Base-by-base conservation (phyloP, 2,329 filamentous ascomycete genomes). In the Colletotrichum lindemuthianum region DNA sequence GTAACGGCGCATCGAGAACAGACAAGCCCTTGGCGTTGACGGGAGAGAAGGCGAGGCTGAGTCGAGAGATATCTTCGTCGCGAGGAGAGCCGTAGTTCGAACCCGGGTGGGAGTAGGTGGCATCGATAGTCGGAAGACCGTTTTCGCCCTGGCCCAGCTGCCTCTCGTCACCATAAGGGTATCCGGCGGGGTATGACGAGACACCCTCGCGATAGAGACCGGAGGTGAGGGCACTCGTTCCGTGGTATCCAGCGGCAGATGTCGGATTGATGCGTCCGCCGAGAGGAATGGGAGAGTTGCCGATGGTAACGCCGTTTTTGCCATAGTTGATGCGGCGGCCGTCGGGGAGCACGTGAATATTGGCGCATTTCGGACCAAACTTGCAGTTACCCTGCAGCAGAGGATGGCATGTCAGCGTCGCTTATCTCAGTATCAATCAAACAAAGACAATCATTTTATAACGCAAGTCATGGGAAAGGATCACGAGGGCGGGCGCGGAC, bases 301-400 rank as follows among this genome's bases (percentile, higher is more conserved):
- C 88, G 77, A 86, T 88, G 66, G 83, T 91, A 82, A 84, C 91
- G 81, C 86, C 86, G 72, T 87, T 87, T 75, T 88, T 89, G 72
- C 87, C 84, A 72, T 90, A 90, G 78, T 97, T 97, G 75, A 98
- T 92, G 75, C 95, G 88, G 72, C 93, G 90, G 65, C 96, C 96
- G 78, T 98, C 94, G 70, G 94, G 93, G 52, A 97, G 89, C 73
- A 98, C 91, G 78, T 99, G 96, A 69, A 96, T 92, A 74, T 98
- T 92, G 74, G 95, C 95, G 83, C 96, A 99, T 80, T 98, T 98
- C 68, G 93, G 92, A 67, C 96, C 96, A 77, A 98, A 99, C 78
- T 98, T 98, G 88, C 96, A 99, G 79, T 97, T 97, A 70, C 96
- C 96, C 93, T 97, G 60, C 34, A 33, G 41, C 13, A 40, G 33